These are phyloP conservation scores for Cystofilobasidium bisporidii DNA, from an alignment of 768 basidiomycete genomes.

Conservation along the genomic window DNA sequence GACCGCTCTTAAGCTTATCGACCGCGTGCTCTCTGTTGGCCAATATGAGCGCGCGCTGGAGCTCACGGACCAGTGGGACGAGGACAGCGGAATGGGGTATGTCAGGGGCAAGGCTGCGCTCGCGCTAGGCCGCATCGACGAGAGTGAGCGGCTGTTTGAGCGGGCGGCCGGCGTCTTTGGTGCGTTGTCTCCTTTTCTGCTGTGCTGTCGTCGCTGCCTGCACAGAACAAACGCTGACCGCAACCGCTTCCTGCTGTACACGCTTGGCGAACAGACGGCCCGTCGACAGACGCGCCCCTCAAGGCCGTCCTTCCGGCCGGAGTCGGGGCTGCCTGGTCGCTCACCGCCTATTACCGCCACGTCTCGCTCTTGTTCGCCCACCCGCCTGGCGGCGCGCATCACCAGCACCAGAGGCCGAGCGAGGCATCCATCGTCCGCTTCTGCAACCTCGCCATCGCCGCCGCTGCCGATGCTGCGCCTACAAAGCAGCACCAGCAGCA, in stretches of 20 bases:
- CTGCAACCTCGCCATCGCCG: conserved; percentile 68
- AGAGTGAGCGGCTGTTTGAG: conserved; percentile 24
- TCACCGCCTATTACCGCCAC: conserved; percentile 68
- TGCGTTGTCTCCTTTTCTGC: background rate
- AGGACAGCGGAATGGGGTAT: conserved; percentile 23
- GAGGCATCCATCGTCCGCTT: conserved; percentile 61
- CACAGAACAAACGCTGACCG: no score
- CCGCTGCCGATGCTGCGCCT: conserved; percentile 28
- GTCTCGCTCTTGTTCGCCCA: conserved; percentile 67
- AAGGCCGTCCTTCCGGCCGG: conserved; percentile 12
- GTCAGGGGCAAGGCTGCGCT: conserved; percentile 28
- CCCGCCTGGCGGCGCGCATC: no score
- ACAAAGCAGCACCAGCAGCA: background rate
- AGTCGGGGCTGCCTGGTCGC: conserved; percentile 34
- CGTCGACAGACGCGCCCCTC: conserved; percentile 46
- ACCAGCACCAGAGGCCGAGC: conserved; percentile 47
- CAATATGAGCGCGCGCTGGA: conserved; percentile 25
- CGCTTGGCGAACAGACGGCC: conserved; percentile 43
- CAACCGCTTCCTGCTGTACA: background rate
- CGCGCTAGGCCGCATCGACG: conserved; percentile 26
- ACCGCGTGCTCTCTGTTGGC: background rate
- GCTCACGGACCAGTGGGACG: conserved; percentile 23
- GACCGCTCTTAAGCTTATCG: conserved; percentile 8
- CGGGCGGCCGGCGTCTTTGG: conserved; percentile 27
- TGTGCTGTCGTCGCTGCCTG: background rate